phyloP scores from a whole-genome alignment of 2,329 filamentous ascomycete genomes.

The Helotiales sp. region DNA sequence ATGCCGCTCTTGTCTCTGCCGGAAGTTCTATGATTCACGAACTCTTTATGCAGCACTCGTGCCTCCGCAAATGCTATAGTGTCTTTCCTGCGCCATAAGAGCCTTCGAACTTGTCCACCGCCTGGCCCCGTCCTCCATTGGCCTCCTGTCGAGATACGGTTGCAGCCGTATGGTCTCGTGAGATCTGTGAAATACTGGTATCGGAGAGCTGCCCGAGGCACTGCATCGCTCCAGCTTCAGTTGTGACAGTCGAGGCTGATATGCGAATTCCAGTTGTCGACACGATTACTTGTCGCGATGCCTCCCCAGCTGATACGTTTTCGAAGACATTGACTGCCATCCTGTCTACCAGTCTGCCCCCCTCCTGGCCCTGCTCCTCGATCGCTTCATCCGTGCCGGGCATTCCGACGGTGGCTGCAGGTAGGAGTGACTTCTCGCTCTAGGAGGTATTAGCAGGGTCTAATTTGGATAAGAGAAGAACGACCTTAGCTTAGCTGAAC shows the following conservation, averaged over 20 bases:
- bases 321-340: not conserved
- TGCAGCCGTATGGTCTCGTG: not conserved
- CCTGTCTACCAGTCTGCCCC: not conserved
- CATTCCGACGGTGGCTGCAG: not conserved
- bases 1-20: not conserved
- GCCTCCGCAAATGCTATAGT: not conserved
- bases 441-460: not conserved
- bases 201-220: not conserved
- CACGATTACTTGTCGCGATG: not conserved
- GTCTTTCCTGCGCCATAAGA: not conserved
- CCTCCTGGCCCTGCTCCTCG: not conserved
- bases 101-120: not conserved
- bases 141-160: not conserved
- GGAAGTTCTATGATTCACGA: not conserved
- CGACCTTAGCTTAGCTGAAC: not conserved
- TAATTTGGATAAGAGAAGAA: not conserved
- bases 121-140: not conserved
- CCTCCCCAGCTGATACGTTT: not conserved
- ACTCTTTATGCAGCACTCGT: not conserved
- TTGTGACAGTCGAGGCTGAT: not conserved
- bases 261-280: not conserved
- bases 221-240: not conserved
- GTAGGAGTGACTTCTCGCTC: not conserved
- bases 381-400: not conserved
- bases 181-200: not conserved